Base-by-base conservation (phyloP, 2,329 filamentous ascomycete genomes). In the Aspergillus sp. region DNA sequence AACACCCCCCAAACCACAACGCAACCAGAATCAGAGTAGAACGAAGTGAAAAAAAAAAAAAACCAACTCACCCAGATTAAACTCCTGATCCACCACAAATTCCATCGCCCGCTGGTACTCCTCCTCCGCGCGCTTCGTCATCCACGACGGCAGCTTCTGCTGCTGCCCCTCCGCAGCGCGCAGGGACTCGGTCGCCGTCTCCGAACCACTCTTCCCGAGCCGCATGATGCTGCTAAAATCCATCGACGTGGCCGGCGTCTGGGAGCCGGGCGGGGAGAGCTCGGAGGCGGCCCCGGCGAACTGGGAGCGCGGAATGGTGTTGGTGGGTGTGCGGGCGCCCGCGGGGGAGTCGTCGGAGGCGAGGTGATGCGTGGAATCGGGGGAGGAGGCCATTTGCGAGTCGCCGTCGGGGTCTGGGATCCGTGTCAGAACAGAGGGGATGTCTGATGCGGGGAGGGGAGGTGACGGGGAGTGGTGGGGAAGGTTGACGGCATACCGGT, bases 41-140 rank as follows among this genome's bases (percentile, higher is more conserved):
- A n/a, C n/a, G n/a, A n/a, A 47, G 3, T 23, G 21, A 2, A 48
- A 25, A 40, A 19, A 14, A 19, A 38, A 4, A 38, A 36, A 36
- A 13, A 21, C 20, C 38, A 23, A 68, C 76, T 57, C 61, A 79
- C 77, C 62, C 55, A 78, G 61, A 61, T 68, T 78, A 59, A 80
- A 81, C 41, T 81, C 76, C 59, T 73, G 75, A 63, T 85, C 80
- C 45, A 81, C 62, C 44, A 85, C 59, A 56, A 61, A 63, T 23
- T 78, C 76, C 72, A 75, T 73, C 16, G 77, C 78, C 21, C 79
- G 71, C 41, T 76, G 70, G 58, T 75, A 79, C 50, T 85, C 83
- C 54, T 85, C 82, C 55, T 77, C 66, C 4, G 80, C 78, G 61
- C 82, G 83, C 66, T 80, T 81, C 56, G 75, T 82, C 58, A 74